Evolutionary conservation across 2,329 filamentous ascomycete species (phyloP).

Genomic region (Diaporthe sp.): DNA sequence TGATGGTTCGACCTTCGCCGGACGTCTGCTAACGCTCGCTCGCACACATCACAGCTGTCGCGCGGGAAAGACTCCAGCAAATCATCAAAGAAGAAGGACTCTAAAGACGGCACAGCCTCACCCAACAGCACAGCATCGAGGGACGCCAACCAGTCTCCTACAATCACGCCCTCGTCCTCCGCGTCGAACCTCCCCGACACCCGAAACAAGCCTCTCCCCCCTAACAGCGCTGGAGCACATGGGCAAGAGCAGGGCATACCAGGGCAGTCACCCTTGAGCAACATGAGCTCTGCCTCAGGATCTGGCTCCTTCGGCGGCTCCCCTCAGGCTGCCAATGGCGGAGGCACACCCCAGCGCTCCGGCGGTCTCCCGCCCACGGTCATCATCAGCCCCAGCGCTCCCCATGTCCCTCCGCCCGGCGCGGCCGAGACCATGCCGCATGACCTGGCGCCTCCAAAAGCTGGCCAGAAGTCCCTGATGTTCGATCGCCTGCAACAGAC

Average conservation of each 20-base stretch:
- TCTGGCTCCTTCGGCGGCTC: constrained; percentile 47
- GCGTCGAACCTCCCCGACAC: constrained; percentile 88
- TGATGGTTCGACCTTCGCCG: constrained; percentile 35
- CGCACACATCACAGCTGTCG: constrained; percentile 76
- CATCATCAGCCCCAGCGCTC: constrained; percentile 93
- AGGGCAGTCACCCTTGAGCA: constrained; percentile 48
- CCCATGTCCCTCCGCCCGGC: constrained; percentile 92
- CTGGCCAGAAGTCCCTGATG: constrained; percentile 88
- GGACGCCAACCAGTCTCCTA: constrained; percentile 73
- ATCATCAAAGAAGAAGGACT: constrained; percentile 81
- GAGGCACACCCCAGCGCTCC: constrained; percentile 74
- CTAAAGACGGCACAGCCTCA: constrained; percentile 84
- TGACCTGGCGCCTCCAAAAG: constrained; percentile 94
- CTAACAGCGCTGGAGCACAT: constrained; percentile 62
- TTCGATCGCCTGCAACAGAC: constrained; percentile 93
- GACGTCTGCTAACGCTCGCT: constrained; percentile 32
- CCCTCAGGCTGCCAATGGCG: constrained; percentile 63
- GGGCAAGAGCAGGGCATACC: constrained; percentile 56
- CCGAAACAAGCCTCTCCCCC: constrained; percentile 84
- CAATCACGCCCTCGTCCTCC: constrained; percentile 87
- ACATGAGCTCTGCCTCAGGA: constrained; percentile 41
- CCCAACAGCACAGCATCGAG: constrained; percentile 71
- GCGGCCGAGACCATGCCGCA: constrained; percentile 98
- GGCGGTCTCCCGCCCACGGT: constrained; percentile 85
- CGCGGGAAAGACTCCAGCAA: constrained; percentile 90